Conservation (phyloP, 2,329 filamentous ascomycete genomes). For the Microdochium trichocladiopsis region DNA sequence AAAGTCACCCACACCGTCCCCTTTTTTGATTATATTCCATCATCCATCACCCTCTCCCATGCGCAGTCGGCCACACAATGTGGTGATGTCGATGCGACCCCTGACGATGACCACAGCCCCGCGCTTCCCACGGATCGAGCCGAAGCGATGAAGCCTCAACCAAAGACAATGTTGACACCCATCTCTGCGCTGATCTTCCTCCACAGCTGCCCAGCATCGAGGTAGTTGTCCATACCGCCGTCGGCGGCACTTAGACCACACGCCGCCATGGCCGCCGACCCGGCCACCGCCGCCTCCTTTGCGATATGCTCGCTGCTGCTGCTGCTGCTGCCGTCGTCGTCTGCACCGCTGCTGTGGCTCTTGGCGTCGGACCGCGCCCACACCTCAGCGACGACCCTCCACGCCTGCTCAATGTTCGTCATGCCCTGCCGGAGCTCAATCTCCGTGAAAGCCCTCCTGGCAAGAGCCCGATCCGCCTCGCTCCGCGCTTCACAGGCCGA, state of each 20-base stretch:
- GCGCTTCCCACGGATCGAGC: no score
- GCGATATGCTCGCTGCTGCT: neutral
- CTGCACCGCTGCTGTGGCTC: constrained; percentile 13
- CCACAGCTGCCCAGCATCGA: constrained; percentile 38
- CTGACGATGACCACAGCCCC: neutral
- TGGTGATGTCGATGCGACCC: no score
- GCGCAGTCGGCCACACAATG: no score
- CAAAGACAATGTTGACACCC: constrained; percentile 54
- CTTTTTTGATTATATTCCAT: no score
- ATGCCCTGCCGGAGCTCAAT: constrained; percentile 54
- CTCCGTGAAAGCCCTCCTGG: constrained; percentile 42
- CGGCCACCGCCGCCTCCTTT: neutral
- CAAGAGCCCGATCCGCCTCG: constrained; percentile 41
- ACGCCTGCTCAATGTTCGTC: constrained; percentile 56
- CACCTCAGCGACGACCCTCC: constrained; percentile 54
- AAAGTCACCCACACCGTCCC: no score
- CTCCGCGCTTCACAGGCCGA: constrained; percentile 51
- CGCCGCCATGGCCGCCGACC: constrained; percentile 5
- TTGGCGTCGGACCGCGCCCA: constrained; percentile 43
- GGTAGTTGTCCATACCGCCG: constrained; percentile 5
- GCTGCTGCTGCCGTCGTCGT: constrained; percentile 7
- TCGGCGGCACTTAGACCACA: constrained; percentile 3
- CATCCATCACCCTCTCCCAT: no score
- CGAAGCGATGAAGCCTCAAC: no score
- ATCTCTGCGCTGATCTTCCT: constrained; percentile 49